Percentiles rank a stretch among this genome's conserved stretches.
These are phyloP conservation scores for Talaromyces sp. DNA, from an alignment of 2,329 filamentous ascomycete species.

Conservation along the genomic window DNA sequence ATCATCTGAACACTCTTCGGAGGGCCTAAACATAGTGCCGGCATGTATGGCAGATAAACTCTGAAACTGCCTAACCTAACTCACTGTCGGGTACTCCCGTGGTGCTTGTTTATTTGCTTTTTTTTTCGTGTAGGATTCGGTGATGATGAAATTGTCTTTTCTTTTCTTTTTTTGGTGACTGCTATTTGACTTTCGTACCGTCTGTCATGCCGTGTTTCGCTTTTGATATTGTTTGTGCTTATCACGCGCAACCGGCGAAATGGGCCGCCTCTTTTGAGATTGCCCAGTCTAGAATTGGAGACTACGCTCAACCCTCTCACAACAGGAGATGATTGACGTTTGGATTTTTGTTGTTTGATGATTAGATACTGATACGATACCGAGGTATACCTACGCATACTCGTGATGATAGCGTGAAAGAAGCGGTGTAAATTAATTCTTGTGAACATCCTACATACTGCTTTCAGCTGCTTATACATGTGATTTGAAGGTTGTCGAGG, in stretches of 20 bases:
- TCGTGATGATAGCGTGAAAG: not conserved
- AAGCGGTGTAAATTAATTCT: not conserved
- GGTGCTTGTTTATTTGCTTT: not conserved
- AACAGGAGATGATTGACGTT: not conserved
- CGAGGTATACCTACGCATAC: not conserved
- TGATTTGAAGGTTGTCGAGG: not conserved
- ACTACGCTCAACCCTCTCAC: not conserved
- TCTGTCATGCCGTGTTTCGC: not conserved
- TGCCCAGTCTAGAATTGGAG: not conserved
- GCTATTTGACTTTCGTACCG: not conserved
- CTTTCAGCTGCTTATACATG: not conserved
- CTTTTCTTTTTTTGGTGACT: not conserved
- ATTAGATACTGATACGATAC: not conserved
- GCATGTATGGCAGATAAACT: not conserved
- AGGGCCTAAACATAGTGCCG: not conserved
- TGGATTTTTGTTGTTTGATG: not conserved
- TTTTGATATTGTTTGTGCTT: not conserved
- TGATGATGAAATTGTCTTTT: not conserved
- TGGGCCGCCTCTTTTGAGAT: not conserved
- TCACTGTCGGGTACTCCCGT: constrained; percentile 4
- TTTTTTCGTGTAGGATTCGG: not conserved
- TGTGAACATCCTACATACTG: not conserved
- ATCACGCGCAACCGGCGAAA: constrained; percentile 7
- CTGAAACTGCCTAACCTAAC: not conserved
- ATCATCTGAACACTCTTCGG: not conserved